phyloP scores from a whole-genome alignment of 306 rosid genomes.

The Alnus glutinosa region DNA sequence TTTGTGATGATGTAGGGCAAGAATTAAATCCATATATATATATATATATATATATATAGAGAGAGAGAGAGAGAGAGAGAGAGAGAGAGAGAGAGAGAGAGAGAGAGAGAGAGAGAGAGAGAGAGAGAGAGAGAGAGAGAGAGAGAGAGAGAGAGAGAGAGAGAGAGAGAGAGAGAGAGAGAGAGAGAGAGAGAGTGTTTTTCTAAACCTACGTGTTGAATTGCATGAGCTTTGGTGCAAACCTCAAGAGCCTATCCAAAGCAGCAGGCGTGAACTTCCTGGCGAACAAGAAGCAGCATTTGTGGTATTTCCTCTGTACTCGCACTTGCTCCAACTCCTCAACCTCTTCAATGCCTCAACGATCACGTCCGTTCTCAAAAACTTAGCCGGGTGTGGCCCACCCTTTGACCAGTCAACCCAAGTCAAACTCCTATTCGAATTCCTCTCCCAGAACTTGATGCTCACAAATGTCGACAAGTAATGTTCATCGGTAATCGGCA shows the following conservation, averaged over 20 bases:
- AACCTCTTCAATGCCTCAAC: conserved; percentile 44
- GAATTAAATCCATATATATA: too few species aligned
- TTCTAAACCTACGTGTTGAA: conserved; percentile 22
- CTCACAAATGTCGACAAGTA: conserved; percentile 71
- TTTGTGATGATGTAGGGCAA: too few species aligned
- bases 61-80: too few species aligned
- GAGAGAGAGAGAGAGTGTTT: too few species aligned
- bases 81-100: too few species aligned
- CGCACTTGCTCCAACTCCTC: conserved; percentile 46
- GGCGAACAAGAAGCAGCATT: conserved; percentile 60
- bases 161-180: too few species aligned
- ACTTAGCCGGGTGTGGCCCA: conserved; percentile 70
- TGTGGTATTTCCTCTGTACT: conserved; percentile 39
- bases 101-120: too few species aligned
- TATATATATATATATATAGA: too few species aligned
- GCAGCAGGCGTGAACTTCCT: conserved; percentile 63
- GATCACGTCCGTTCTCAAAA: conserved; percentile 49
- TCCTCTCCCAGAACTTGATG: conserved; percentile 46
- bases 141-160: too few species aligned
- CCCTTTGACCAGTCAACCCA: conserved; percentile 86
- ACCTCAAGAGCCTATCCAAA: conserved; percentile 40
- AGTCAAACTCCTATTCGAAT: conserved; percentile 73
- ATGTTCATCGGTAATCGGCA: conserved; percentile 84
- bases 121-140: too few species aligned
- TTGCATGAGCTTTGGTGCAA: conserved; percentile 69